Conservation (phyloP, 768 basidiomycete species). For the Rhodocollybia butyracea region DNA sequence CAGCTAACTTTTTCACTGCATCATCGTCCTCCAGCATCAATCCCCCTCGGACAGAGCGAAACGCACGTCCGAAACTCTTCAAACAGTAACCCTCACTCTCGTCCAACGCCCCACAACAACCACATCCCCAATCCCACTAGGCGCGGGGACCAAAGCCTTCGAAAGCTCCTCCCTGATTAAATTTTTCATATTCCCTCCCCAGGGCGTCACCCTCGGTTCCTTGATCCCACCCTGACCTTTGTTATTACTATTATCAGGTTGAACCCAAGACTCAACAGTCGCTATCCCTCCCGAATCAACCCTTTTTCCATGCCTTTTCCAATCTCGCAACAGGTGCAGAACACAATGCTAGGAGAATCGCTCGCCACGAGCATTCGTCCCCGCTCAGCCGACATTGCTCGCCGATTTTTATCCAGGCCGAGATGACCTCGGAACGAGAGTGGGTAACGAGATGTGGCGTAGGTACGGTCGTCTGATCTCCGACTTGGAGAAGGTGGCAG, state of each 20-base stretch:
- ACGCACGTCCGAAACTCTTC: conserved; percentile 49
- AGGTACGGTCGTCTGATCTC: conserved; percentile 30
- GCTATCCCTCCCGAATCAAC: conserved; percentile 58
- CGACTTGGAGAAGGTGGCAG: conserved; percentile 28
- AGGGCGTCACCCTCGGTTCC: conserved; percentile 55
- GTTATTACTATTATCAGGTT: conserved; percentile 25
- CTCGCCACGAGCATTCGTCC: conserved; percentile 79
- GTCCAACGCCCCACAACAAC: conserved; percentile 35
- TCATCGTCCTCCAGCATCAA: conserved; percentile 25
- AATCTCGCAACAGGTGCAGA: conserved; percentile 72
- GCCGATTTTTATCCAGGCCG: conserved; percentile 69
- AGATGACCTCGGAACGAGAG: conserved; percentile 68
- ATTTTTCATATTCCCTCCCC: conserved; percentile 61
- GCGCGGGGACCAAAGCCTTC: conserved; percentile 34
- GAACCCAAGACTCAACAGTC: conserved; percentile 67
- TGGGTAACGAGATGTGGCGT: conserved; percentile 61
- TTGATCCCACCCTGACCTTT: conserved; percentile 29
- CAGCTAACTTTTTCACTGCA: conserved; percentile 47
- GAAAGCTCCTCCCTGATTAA: conserved; percentile 46
- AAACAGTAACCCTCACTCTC: conserved; percentile 44
- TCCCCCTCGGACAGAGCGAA: conserved; percentile 46
- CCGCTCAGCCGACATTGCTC: conserved; percentile 71
- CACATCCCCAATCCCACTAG: conserved; percentile 43
- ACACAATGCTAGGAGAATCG: conserved; percentile 67
- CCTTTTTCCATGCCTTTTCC: conserved; percentile 77